Evolutionary conservation across 345 rosid species (phyloP), one percentile per base, ranked within the genome.

Genomic region (Geranium brycei): DNA sequence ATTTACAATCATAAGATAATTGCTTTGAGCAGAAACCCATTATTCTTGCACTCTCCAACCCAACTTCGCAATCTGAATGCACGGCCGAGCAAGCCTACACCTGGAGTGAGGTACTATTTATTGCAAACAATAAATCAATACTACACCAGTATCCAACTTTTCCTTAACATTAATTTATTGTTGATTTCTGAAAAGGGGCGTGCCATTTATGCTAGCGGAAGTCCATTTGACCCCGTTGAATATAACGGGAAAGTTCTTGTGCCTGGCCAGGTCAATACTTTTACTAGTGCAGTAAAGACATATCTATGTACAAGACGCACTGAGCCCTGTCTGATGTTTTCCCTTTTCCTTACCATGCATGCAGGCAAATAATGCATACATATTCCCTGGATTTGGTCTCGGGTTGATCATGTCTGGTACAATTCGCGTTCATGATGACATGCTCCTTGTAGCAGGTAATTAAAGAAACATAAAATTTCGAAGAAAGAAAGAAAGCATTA

Each of bases 31-130:
- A 93, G 97, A 93, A 85, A 83, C 99, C 99, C 11, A 69, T 93
- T 63, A 82, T 93, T 69, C 77, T 93, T 77, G 95, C 99, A 72
- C 90, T 93, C n/a, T 93, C 99, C 67, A 93, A 93, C 67, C 99
- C 99, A 1, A 90, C 99, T 68, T 82, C 99, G 51, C 97, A 93
- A 64, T 88, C 99, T 1, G 99, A 93, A 72, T 93, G 99, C 66
- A 93, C 96, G 16, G 97, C 97, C 31, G 88, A 93, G 77, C 92
- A 93, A 78, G 99, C 99, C 69, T 90, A 93, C 72, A 79, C 87
- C n/a, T 88, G 95, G 95, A 90, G 81, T 72, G 57, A 88, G 83
- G 97, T 87, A 79, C 28, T 23, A 23, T 23, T 23, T 23, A 57
- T 64, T 71, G 28, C 3, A 4, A 53, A 47, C 31, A 7, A 4